phyloP scores from a whole-genome alignment of 2,329 filamentous ascomycete species.

The Aspergillus ochraceoroseus region DNA sequence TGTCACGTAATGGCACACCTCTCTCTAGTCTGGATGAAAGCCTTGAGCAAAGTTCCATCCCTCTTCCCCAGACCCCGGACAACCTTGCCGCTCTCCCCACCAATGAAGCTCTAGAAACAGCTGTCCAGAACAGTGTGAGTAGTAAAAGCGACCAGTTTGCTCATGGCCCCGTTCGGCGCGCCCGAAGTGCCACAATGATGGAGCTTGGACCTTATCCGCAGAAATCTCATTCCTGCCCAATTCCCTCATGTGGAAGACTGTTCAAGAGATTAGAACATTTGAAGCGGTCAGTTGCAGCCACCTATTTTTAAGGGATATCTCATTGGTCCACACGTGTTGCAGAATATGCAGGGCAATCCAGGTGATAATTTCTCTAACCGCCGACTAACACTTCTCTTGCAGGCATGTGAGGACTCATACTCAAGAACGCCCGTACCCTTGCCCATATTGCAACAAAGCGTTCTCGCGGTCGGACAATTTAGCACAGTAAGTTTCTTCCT shows the following conservation, averaged over 20 bases:
- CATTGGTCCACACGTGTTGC: conserved; percentile 25
- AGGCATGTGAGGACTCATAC: conserved; percentile 99
- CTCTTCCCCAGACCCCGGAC: conserved; percentile 59
- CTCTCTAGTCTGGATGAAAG: conserved; percentile 78
- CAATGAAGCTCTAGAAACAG: conserved; percentile 56
- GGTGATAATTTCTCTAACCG: conserved; percentile 47
- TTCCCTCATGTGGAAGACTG: conserved; percentile 90
- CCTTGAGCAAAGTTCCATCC: conserved; percentile 65
- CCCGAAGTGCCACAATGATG: conserved; percentile 91
- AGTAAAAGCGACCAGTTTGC: conserved; percentile 51
- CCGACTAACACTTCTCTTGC: conserved; percentile 49
- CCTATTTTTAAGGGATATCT: conserved; percentile 20
- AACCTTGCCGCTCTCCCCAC: conserved; percentile 61
- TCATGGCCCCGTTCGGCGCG: conserved; percentile 76
- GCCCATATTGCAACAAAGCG: conserved; percentile 95
- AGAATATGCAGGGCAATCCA: conserved; percentile 30
- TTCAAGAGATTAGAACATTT: conserved; percentile 99
- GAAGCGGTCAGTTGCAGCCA: conserved; percentile 70
- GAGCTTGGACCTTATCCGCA: conserved; percentile 94
- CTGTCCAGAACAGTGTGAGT: conserved; percentile 53
- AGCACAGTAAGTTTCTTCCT: conserved; percentile 67
- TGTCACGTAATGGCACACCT: conserved; percentile 89
- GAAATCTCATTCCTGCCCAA: conserved; percentile 98
- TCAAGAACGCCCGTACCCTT: conserved; percentile 97
- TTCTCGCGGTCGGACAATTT: conserved; percentile 98